A percentile compares a stretch with the other conserved stretches of the same genome.
Conservation (phyloP, 306 rosid genomes). For the Cotoneaster glaucophyllus region DNA sequence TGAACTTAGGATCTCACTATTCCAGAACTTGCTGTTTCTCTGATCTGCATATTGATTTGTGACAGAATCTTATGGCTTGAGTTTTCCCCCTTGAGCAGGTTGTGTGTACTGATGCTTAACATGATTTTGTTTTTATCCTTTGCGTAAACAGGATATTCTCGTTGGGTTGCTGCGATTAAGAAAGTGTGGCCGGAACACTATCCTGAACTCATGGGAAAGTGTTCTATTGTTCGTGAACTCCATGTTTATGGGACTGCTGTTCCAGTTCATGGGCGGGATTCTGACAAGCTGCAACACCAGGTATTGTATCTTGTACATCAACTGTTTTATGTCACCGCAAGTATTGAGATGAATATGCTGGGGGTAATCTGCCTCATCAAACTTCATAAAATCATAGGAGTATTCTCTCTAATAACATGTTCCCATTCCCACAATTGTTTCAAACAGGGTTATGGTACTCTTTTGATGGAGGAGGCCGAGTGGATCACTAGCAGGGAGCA, state of each 20-base stretch:
- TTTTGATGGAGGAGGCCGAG: constrained; percentile 96
- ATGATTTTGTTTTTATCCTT: constrained; percentile 8
- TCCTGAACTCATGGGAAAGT: constrained; percentile 84
- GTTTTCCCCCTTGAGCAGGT: neutral
- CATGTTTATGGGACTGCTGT: constrained; percentile 99
- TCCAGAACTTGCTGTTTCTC: neutral
- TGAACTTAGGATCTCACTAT: neutral
- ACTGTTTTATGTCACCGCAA: neutral
- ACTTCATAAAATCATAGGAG: neutral
- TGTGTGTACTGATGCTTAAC: constrained; percentile 4
- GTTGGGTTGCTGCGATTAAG: constrained; percentile 92
- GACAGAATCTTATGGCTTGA: neutral
- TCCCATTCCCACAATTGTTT: neutral
- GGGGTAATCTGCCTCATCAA: no score
- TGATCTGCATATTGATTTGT: neutral
- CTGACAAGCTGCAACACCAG: constrained; percentile 96
- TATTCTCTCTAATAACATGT: neutral
- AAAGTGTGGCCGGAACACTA: constrained; percentile 70
- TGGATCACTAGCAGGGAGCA: constrained; percentile 71
- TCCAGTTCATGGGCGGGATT: constrained; percentile 96
- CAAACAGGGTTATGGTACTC: constrained; percentile 89
- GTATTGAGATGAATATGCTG: neutral
- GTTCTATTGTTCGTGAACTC: constrained; percentile 94
- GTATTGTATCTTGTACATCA: constrained; percentile 32
- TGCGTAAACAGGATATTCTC: constrained; percentile 65